Evolutionary conservation across 2,329 filamentous ascomycete species (phyloP), one percentile per base, ranked within the genome.

Genomic region (Aspergillus brasiliensis): DNA sequence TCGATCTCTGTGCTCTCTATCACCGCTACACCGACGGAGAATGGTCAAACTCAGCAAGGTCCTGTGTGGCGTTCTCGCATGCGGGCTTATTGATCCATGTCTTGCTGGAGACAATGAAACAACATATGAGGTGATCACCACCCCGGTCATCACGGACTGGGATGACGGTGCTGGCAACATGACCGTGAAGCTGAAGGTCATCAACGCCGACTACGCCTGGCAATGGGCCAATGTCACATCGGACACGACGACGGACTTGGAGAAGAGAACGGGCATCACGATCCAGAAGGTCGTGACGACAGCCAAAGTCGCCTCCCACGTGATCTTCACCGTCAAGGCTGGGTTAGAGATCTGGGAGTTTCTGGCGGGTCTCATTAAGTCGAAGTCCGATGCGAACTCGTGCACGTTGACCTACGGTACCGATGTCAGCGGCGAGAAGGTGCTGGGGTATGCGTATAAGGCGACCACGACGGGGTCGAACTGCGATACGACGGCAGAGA

Each of bases 401-500:
- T 56, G 53, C 53, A 28, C 38, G n/a, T 6, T 56, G 15, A 47
- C 27, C 23, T 56, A 56, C 21, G 40, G 53, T 27, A 44, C 40
- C 8, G 53, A 56, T 23, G 17, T 25, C 7, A 25, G 27, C 11
- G 27, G 40, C 13, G 38, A 28, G 11, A 46, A 47, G 11, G 37
- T 47, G 15, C 21, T 46, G 17, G 53, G 53, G 3, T 56, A 56
- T 44, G 53, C 53, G 2, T 56, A 56, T 3, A 38, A 56, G 53
- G 53, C 53, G 13, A 56, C 53, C 5, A 56, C 53, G 3, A 46
- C 38, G 5, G 38, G 37, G 15, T 25, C 23, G 5, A 56, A 56
- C 53, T 56, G 53, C 13, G 40, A 56, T 3, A 56, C 40, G 6
- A 56, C 53, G 3, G 53, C 53, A 2, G 40, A 56, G n/a, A 56